These are phyloP conservation scores for Ophiostoma sp. DNA, from an alignment of 2,329 filamentous ascomycete species.

Conservation along the genomic window DNA sequence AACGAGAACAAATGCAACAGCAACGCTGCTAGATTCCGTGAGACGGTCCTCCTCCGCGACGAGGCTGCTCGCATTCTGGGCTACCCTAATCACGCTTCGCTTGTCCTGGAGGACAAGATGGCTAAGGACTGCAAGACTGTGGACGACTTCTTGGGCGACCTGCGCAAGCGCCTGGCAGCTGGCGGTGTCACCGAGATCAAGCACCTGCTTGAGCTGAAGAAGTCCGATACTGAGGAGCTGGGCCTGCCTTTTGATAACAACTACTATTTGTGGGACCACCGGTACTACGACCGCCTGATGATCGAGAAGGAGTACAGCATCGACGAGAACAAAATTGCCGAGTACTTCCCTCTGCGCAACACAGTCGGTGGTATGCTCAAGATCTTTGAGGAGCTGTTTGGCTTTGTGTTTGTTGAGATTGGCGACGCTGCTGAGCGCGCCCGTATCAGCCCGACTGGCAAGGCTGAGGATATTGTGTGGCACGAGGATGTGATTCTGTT, in stretches of 20 bases:
- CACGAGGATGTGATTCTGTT: conserved; percentile 79
- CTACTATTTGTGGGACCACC: conserved; percentile 78
- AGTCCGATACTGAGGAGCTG: conserved; percentile 58
- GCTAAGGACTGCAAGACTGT: conserved; percentile 70
- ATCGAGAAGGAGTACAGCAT: conserved; percentile 75
- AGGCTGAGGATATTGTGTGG: conserved; percentile 69
- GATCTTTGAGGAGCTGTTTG: conserved; percentile 79
- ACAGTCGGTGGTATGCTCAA: conserved; percentile 73
- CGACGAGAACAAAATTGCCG: conserved; percentile 72
- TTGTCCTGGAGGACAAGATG: conserved; percentile 80
- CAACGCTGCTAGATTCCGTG: conserved; percentile 68
- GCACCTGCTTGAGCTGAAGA: conserved; percentile 69
- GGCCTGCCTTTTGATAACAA: conserved; percentile 57
- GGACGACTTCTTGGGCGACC: conserved; percentile 64
- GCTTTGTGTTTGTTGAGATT: conserved; percentile 71
- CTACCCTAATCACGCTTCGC: conserved; percentile 70
- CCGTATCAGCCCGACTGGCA: conserved; percentile 59
- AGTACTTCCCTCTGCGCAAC: conserved; percentile 74
- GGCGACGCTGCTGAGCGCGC: conserved; percentile 56
- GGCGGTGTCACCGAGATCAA: conserved; percentile 66
- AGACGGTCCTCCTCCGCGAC: conserved; percentile 68
- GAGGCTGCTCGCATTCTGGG: conserved; percentile 72
- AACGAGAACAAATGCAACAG: conserved; percentile 78
- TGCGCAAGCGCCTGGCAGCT: conserved; percentile 60
- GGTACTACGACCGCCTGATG: conserved; percentile 75